Percentiles rank a stretch among this genome's conserved stretches.
phyloP scores from a whole-genome alignment of 192 early-diverging fungal genomes.

The Podila minutissima region DNA sequence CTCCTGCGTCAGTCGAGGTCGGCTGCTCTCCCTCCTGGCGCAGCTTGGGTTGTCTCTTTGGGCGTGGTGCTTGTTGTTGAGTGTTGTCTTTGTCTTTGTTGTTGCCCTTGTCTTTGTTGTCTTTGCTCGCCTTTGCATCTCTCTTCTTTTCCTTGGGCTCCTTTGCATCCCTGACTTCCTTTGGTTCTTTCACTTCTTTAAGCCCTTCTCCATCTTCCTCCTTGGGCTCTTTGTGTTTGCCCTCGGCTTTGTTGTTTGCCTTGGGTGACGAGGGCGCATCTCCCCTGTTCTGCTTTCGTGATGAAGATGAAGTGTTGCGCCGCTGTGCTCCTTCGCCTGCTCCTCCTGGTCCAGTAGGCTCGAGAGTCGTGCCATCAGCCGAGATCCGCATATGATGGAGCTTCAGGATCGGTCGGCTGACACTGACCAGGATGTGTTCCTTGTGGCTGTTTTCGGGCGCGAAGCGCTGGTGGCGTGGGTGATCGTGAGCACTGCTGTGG shows the following conservation, averaged over 20 bases:
- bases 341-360: background rate
- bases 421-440: slow-evolving; percentile 8
- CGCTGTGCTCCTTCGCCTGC: background rate
- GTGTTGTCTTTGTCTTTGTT: slow-evolving; percentile 1
- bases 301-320: background rate
- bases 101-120: background rate
- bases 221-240: background rate
- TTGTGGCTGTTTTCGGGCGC: background rate
- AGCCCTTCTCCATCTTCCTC: background rate
- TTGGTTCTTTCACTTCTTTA: background rate
- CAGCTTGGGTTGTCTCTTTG: slow-evolving; percentile 2
- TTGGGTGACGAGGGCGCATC: background rate
- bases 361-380: slow-evolving; percentile 10
- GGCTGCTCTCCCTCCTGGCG: background rate
- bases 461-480: background rate
- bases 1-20: background rate
- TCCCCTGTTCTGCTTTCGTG: background rate
- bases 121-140: background rate
- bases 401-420: slow-evolving; percentile 21
- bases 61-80: slow-evolving; percentile 6
- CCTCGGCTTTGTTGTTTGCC: background rate
- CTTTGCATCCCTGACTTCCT: background rate
- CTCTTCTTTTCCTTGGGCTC: slow-evolving; percentile 3
- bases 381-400: slow-evolving; percentile 13
- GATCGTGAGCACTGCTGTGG: background rate